Base-by-base conservation (phyloP, 169 alveolate species). In the Plasmodium gaboni region DNA sequence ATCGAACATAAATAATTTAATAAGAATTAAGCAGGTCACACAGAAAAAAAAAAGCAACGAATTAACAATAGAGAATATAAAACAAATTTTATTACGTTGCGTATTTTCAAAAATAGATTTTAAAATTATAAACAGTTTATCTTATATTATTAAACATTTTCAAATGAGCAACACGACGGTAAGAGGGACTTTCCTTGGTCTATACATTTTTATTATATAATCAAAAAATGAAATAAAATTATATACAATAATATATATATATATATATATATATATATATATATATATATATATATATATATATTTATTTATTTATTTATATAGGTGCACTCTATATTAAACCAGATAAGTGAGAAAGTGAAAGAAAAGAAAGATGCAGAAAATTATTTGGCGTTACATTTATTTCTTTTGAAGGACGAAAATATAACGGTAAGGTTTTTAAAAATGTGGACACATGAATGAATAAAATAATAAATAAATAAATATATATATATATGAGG, bases 331-430 rank as follows among this genome's bases (percentile, higher is more conserved):
- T 67, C 90, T 28, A 32, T 80, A 24, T 24, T 80, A 46, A 68
- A 80, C 50, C 72, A 67, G 13, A 26, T 80, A 50, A 67, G 90
- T 74, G 55, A 80, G 44, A n/a, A 65, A 24, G 61, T 80, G 17
- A 26, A 67, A 44, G 90, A 80, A 13, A 4, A 6, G 44, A 65
- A 59, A 46, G 12, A 50, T 12, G 90, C 90, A 55, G 80, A 80
- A 55, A 67, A 38, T 22, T 80, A 67, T 24, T 51, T 80, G 48
- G 38, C 76, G 8, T 13, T 80, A 12, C 80, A 80, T 28, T 51
- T 57, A 67, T 80, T 80, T 61, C 74, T 80, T 59, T 80, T 80
- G 51, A 60, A 80, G 51, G 73, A 80, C 46, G 83, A 80, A 13
- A 51, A 59, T 15, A 72, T 55, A 4, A 51, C 51, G 61, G 80